Base-by-base conservation (phyloP, 1,284 basidiomycete species). In the Hemileia vastatrix region DNA sequence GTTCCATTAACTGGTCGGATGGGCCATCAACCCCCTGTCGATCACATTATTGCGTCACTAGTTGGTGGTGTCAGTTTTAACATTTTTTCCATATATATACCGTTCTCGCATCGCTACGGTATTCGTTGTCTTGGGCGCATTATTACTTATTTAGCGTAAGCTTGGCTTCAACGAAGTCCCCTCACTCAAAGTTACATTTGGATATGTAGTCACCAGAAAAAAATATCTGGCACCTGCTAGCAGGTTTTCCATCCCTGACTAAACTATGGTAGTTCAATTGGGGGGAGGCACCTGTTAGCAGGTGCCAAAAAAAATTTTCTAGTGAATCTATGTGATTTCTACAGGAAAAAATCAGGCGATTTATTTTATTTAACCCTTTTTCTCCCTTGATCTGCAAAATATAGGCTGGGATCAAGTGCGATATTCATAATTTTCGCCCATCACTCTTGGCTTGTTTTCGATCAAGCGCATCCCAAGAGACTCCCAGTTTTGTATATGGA, bases 401-500 rank as follows among this genome's bases (percentile, higher is more conserved):
- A 18, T 45, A 55, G 32, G 53, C n/a, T n/a, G n/a, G n/a, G n/a
- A n/a, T n/a, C n/a, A n/a, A n/a, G n/a, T n/a, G n/a, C n/a, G n/a
- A n/a, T n/a, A n/a, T n/a, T 53, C 21, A 43, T 55, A n/a, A 36
- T 23, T 27, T 71, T 71, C 63, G 62, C 68, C 15, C 59, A 67
- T 23, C 72, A 72, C 3, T 64, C 64, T 13, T 80, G 84, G 69
- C 77, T 78, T 8, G 83, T 86, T 0, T 98, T 92, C 73, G 90
- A 96, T 72, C 75, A 72, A 11, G 83, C 83, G 79, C 93, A 96
- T 74, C 94, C 93, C 65, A 91, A 92, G 77, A 80, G 94, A 56
- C 67, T 95, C 48, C 92, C 88, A 69, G 81, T 93, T 21, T 78
- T 96, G 62, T 87, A 92, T 73, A 82, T 85, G 68, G 90, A 94